Percentiles rank a stretch among this genome's conserved stretches.
These are phyloP conservation scores for Diplodia scrobiculata DNA, from an alignment of 2,329 filamentous ascomycete species.

Conservation along the genomic window DNA sequence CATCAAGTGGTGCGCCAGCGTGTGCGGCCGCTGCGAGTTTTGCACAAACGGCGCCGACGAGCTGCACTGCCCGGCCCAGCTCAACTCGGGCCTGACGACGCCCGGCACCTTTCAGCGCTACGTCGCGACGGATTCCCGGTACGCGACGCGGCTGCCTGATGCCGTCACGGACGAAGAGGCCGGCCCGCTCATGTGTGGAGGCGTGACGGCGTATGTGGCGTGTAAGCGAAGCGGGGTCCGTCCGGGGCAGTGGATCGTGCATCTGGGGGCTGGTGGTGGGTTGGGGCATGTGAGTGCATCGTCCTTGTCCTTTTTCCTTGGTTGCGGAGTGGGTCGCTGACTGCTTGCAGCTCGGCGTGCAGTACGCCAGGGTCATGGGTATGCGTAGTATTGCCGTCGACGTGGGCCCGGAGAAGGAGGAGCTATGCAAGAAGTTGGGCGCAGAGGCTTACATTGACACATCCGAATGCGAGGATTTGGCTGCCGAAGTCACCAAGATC, in stretches of 20 bases:
- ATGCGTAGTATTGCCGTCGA: conserved; percentile 61
- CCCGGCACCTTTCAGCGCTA: conserved; percentile 60
- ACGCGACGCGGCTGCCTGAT: conserved; percentile 35
- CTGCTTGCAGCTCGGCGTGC: conserved; percentile 49
- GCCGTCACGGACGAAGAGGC: conserved; percentile 39
- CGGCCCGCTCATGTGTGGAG: conserved; percentile 46
- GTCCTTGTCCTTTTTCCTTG: not conserved
- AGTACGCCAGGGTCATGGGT: conserved; percentile 53
- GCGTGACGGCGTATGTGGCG: conserved; percentile 49
- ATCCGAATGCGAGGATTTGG: not conserved
- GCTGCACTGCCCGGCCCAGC: conserved; percentile 51
- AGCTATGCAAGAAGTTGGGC: conserved; percentile 53
- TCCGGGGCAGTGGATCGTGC: conserved; percentile 47
- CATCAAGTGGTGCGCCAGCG: conserved; percentile 55
- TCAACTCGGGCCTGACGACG: conserved; percentile 50
- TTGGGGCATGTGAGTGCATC: conserved; percentile 31
- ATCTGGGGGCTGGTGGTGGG: conserved; percentile 45
- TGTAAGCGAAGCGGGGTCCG: conserved; percentile 41
- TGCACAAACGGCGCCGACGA: conserved; percentile 58
- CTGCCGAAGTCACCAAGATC: conserved; percentile 49
- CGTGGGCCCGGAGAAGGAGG: conserved; percentile 42
- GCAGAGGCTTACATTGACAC: conserved; percentile 48
- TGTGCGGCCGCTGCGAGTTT: conserved; percentile 54
- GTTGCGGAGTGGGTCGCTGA: not conserved
- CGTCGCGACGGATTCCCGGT: conserved; percentile 57